phyloP scores from a whole-genome alignment of 441 rosid genomes.

The Pelargonium exstipulatum region DNA sequence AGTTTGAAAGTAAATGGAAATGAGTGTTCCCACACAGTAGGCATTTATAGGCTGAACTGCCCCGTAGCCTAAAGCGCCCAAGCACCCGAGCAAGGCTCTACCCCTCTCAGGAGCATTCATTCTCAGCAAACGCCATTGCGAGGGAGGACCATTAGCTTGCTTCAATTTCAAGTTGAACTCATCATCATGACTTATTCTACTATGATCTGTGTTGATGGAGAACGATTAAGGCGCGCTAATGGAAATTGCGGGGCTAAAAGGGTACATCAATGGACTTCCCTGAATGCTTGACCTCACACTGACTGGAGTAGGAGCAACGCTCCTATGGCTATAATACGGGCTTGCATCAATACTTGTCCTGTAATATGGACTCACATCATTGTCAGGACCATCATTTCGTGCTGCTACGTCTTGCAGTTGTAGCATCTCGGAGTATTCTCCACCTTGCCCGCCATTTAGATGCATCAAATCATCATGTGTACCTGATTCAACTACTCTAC shows the following conservation, averaged over 20 bases:
- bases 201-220: slow-evolving; percentile 34
- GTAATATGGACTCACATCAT: slow-evolving; percentile 18
- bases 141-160: slow-evolving; percentile 39
- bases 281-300: slow-evolving; percentile 38
- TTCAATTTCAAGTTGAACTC: slow-evolving; percentile 28
- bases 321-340: not conserved
- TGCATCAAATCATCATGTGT: slow-evolving; percentile 46
- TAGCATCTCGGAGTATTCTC: slow-evolving; percentile 50
- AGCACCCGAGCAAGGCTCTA: slow-evolving; percentile 43
- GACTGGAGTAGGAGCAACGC: slow-evolving; percentile 37
- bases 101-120: slow-evolving; percentile 53
- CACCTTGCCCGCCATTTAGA: slow-evolving; percentile 28
- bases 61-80: slow-evolving; percentile 57
- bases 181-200: slow-evolving; percentile 20
- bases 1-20: slow-evolving; percentile 41
- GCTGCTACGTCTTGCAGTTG: slow-evolving; percentile 36
- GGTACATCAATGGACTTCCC: slow-evolving; percentile 39
- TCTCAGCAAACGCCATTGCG: slow-evolving; percentile 54
- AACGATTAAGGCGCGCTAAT: slow-evolving; percentile 57
- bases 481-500: slow-evolving; percentile 59
- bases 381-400: slow-evolving; percentile 25
- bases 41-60: slow-evolving; percentile 69
- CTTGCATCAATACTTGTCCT: slow-evolving; percentile 1
- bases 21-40: slow-evolving; percentile 51
- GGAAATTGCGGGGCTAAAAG: slow-evolving; percentile 54